phyloP scores from a whole-genome alignment of 306 rosid genomes.

The Citrullus colocynthis region DNA sequence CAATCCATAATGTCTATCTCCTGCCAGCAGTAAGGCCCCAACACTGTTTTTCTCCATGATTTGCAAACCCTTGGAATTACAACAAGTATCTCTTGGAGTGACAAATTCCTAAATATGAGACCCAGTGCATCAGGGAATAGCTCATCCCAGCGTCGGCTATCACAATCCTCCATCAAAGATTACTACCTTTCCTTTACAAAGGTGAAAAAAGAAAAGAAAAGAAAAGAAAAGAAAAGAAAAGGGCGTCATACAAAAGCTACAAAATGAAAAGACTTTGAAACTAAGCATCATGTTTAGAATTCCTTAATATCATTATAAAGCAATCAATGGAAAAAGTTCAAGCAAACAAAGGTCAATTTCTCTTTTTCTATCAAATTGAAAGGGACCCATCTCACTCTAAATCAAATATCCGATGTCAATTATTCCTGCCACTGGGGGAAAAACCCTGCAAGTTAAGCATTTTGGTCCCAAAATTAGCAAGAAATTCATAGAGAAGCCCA shows the following conservation, averaged over 20 bases:
- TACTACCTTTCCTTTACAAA: not conserved
- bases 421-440: not conserved
- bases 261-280: not conserved
- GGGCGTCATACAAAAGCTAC: not conserved
- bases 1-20: constrained; percentile 81
- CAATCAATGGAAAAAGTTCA: not conserved
- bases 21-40: constrained; percentile 91
- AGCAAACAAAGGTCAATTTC: not conserved
- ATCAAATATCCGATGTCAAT: not conserved
- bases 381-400: not conserved
- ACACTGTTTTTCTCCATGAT: constrained; percentile 67
- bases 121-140: constrained; percentile 83
- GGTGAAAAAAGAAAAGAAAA: not conserved
- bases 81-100: constrained; percentile 60
- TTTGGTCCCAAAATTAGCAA: not conserved
- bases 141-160: constrained; percentile 70
- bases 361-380: not conserved
- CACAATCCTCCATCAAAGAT: constrained; percentile 36
- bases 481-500: not conserved
- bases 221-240: not conserved
- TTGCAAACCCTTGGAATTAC: constrained; percentile 86
- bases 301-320: not conserved
- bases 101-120: constrained; percentile 60
- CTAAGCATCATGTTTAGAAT: not conserved
- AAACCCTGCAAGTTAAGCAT: not conserved